phyloP scores from a whole-genome alignment of 345 rosid genomes.

The Anacardium occidentale region DNA sequence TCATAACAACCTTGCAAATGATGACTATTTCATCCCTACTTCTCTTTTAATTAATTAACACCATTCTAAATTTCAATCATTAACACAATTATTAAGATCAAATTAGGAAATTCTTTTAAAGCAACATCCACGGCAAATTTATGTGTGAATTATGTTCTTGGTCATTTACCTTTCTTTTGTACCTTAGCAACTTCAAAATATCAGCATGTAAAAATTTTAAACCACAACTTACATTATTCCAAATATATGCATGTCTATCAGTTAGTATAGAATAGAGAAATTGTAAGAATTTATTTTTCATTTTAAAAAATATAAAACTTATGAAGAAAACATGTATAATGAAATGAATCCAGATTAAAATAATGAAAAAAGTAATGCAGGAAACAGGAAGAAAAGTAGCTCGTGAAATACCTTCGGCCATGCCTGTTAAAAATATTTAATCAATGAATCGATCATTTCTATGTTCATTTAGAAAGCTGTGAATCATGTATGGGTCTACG shows the following conservation, averaged over 20 bases:
- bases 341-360: background rate
- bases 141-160: too few species aligned
- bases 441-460: conserved; percentile 54
- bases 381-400: background rate
- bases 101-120: conserved; percentile 20
- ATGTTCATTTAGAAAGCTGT: conserved; percentile 37
- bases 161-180: too few species aligned
- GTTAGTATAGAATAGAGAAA: too few species aligned
- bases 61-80: background rate
- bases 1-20: conserved; percentile 17
- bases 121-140: conserved; percentile 28
- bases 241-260: too few species aligned
- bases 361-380: background rate
- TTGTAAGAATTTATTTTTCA: too few species aligned
- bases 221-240: too few species aligned
- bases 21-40: conserved; percentile 9
- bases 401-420: conserved; percentile 30
- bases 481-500: conserved; percentile 4
- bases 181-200: too few species aligned
- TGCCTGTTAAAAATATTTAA: conserved; percentile 22
- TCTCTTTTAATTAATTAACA: background rate
- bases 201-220: too few species aligned
- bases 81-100: conserved; percentile 9
- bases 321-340: background rate
- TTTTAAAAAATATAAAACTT: too few species aligned